Conservation (phyloP, 1,139 yeast genomes). For the Geotrichum armillariae region DNA sequence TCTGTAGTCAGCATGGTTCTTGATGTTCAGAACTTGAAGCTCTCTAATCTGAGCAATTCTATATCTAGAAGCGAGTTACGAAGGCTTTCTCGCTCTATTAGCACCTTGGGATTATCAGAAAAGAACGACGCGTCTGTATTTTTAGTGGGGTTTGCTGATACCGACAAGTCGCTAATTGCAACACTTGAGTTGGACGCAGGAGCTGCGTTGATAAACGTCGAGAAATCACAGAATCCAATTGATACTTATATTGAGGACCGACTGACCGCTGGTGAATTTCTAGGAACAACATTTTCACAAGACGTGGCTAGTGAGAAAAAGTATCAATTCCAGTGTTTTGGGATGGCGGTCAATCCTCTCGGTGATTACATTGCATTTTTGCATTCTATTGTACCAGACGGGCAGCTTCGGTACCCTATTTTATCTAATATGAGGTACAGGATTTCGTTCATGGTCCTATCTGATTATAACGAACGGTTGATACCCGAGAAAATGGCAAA, state of each 20-base stretch:
- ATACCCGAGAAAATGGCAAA: slow-evolving; percentile 4
- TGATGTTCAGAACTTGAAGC: not conserved
- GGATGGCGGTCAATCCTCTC: slow-evolving; percentile 17
- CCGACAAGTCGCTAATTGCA: slow-evolving; percentile 2
- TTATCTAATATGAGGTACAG: slow-evolving; percentile 12
- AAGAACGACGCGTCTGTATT: not conserved
- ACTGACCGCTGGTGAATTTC: slow-evolving; percentile 17
- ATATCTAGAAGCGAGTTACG: not conserved
- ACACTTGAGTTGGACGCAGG: not conserved
- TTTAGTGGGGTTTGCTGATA: slow-evolving; percentile 13
- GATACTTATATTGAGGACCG: slow-evolving; percentile 18
- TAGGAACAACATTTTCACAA: slow-evolving; percentile 14
- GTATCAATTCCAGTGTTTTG: slow-evolving; percentile 18
- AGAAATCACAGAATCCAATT: slow-evolving; percentile 6
- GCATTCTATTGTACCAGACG: slow-evolving; percentile 18
- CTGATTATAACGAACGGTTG: slow-evolving; percentile 4
- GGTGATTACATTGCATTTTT: slow-evolving; percentile 19
- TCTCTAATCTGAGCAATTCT: not conserved
- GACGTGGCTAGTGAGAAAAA: slow-evolving; percentile 14
- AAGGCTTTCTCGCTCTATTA: slow-evolving; percentile 6
- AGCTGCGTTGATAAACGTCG: not conserved
- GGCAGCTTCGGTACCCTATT: slow-evolving; percentile 19
- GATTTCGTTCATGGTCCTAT: slow-evolving; percentile 12
- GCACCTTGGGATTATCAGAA: not conserved
- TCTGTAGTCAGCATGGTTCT: slow-evolving; percentile 4